Evolutionary conservation across 345 rosid species (phyloP).

Genomic region (Ceriops decandra): DNA sequence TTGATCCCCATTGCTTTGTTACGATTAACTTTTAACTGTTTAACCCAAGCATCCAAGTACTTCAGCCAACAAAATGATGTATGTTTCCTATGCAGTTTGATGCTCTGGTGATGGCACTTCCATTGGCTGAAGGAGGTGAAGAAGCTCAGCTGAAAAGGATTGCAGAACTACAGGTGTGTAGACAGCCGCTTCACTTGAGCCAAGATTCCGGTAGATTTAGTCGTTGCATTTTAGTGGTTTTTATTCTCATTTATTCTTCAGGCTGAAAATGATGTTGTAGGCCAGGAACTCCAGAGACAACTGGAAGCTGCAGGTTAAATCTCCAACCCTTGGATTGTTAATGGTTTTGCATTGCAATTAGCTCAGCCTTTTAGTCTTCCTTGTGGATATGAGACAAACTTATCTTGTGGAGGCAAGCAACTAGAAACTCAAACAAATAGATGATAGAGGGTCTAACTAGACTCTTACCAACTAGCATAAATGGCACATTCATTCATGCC

Average conservation of each 20-base stretch:
- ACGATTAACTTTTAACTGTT: no score
- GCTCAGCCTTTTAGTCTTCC: background rate
- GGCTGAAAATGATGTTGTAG: conserved; percentile 76
- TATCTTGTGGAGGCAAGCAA: background rate
- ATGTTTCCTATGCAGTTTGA: conserved; percentile 56
- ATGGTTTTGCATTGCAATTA: background rate
- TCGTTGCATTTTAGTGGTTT: background rate
- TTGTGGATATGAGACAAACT: background rate
- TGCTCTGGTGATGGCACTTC: conserved; percentile 88
- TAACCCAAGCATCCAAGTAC: no score
- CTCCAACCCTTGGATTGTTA: background rate
- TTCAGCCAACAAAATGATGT: background rate
- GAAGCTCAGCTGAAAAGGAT: conserved; percentile 85
- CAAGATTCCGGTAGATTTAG: background rate
- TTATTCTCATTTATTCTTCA: conserved; percentile 20
- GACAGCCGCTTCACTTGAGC: background rate
- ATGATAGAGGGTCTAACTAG: background rate
- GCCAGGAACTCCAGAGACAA: conserved; percentile 88
- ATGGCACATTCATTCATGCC: no score
- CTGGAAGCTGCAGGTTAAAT: conserved; percentile 84
- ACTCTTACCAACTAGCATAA: background rate
- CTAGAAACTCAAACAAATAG: background rate
- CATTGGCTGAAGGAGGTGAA: conserved; percentile 83
- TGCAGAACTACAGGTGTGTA: conserved; percentile 62
- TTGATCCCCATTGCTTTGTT: background rate